Evolutionary conservation across 306 rosid genomes (phyloP), one percentile per base, ranked within the genome.

Genomic region (Acacia acuminata): DNA sequence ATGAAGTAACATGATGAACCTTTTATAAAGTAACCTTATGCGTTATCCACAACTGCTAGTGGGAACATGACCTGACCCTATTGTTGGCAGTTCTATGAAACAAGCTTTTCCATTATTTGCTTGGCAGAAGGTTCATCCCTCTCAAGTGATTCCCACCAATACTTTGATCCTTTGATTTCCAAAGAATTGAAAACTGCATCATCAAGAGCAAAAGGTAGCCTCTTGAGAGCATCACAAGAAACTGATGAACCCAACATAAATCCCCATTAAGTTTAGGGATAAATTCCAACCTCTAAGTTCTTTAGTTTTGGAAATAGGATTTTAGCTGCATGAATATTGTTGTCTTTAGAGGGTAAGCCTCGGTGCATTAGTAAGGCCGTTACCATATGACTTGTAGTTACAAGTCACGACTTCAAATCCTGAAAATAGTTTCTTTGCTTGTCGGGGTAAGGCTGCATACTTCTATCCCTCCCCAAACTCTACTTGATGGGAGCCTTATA

Each of bases 111-210:
- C 55, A 44, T 71, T 71, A 71, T 71, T 70, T 42, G 53, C 75
- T 60, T 76, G 50, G 16, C 40, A 24, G 25, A 13, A 25, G 22
- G 71, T 22, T 76, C 68, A 64, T 74, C 74, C 75, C 79, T 63
- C 42, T 80, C 83, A 20, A 80, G 73, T 58, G 78, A 72, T 2
- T 81, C 74, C 79, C 84, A 73, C 84, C 84, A 81, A 32, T 10
- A 22, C 51, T 36, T 73, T 45, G 84, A 30, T 81, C 84, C 84
- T 63, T 17, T 81, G 38, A 81, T 61, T 80, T 47, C 55, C 55
- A 48, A 32, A 10, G 71, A 12, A 73, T n/a, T 73, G 65, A 32
- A 75, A 5, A 38, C 50, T 16, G 20, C 15, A 19, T 38, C 78
- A 72, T 58, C 78, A 12, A 73, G 73, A 73, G 45, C 73, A 73